phyloP scores from a whole-genome alignment of 306 rosid species.

The Dryas alaskensis region DNA sequence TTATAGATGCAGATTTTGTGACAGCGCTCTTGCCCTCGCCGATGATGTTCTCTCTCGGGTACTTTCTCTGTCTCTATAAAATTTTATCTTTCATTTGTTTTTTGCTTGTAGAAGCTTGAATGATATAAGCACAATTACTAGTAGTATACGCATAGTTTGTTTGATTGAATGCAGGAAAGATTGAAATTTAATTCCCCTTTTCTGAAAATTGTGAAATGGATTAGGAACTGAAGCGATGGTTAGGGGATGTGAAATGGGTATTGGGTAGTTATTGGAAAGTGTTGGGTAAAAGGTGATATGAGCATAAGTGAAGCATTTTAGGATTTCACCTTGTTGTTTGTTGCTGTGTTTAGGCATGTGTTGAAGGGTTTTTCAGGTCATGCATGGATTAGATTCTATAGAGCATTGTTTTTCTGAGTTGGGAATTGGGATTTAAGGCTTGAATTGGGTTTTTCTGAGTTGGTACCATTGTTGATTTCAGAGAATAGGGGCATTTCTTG shows the following conservation, averaged over 20 bases:
- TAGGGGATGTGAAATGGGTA: neutral
- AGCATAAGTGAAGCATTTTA: neutral
- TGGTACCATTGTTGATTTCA: neutral
- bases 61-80: constrained; percentile 13
- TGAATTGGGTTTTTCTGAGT: neutral
- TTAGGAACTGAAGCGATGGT: neutral
- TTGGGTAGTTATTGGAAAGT: neutral
- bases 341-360: neutral
- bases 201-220: neutral
- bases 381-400: neutral
- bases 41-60: constrained; percentile 72
- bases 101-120: too few relatives aligned
- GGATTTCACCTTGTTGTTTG: neutral
- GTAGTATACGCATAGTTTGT: neutral
- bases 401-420: neutral
- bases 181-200: neutral
- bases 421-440: neutral
- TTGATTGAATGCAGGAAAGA: neutral
- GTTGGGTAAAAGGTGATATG: neutral
- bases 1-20: constrained; percentile 59
- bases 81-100: neutral
- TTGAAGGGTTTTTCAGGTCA: neutral
- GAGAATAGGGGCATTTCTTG: neutral
- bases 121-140: neutral
- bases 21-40: constrained; percentile 58